Evolutionary conservation across 768 basidiomycete genomes (phyloP).

Genomic region (Amanita muscaria): DNA sequence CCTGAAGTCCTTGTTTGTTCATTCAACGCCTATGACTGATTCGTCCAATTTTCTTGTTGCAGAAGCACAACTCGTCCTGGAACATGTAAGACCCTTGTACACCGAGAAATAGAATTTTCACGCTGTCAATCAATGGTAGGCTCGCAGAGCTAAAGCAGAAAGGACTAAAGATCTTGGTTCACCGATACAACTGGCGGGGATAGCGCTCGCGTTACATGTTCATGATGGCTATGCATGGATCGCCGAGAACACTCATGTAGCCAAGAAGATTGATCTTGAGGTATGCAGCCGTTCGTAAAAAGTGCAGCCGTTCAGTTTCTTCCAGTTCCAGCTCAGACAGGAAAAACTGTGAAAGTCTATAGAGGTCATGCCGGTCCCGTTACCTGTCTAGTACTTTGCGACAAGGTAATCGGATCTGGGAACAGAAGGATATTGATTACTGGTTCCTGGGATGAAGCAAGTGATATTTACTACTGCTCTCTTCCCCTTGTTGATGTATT

Average conservation of each 20-base stretch:
- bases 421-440: conserved; percentile 60
- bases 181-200: conserved; percentile 70
- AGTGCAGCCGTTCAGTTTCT: too few relatives aligned
- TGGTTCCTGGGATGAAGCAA: conserved; percentile 89
- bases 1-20: not conserved
- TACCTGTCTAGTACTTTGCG: conserved; percentile 67
- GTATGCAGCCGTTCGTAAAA: conserved; percentile 33
- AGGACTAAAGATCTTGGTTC: conserved; percentile 63
- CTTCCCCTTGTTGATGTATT: not conserved
- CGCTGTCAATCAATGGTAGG: conserved; percentile 28
- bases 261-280: conserved; percentile 68
- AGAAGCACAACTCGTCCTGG: conserved; percentile 59
- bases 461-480: not conserved
- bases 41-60: conserved; percentile 58
- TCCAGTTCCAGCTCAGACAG: conserved; percentile 62
- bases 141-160: conserved; percentile 65
- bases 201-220: conserved; percentile 64
- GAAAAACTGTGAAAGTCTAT: conserved; percentile 67
- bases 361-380: conserved; percentile 87
- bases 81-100: conserved; percentile 35
- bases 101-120: not conserved
- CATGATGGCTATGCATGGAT: conserved; percentile 69
- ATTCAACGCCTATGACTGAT: conserved; percentile 16
- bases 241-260: conserved; percentile 75
- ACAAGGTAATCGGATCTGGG: conserved; percentile 29